phyloP scores from a whole-genome alignment of 129 eudicot species.

The Heracleum sosnowskyi region DNA sequence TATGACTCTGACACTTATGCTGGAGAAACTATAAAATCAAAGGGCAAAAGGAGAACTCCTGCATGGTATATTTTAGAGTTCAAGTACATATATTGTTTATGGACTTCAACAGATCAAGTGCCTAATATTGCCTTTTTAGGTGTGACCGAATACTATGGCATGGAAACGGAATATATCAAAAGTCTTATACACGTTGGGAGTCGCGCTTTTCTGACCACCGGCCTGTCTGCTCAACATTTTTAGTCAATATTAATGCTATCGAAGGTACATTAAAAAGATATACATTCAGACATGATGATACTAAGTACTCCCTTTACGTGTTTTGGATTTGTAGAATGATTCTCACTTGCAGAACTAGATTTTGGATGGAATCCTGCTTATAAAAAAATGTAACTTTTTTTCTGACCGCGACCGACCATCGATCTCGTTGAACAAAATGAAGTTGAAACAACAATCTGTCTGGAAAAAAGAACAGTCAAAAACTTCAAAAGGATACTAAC shows the following conservation, averaged over 20 bases:
- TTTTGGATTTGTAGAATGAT: neutral
- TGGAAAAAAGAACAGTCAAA: neutral
- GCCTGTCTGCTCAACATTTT: conserved; percentile 56
- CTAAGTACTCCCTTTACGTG: neutral
- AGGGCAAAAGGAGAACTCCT: conserved; percentile 63
- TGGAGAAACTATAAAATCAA: conserved; percentile 41
- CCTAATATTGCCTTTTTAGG: conserved; percentile 33
- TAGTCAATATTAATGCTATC: conserved; percentile 21
- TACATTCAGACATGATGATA: too few species aligned
- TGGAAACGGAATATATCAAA: conserved; percentile 55
- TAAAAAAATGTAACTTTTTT: neutral
- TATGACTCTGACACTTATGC: conserved; percentile 46
- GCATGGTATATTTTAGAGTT: conserved; percentile 35
- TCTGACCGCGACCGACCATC: neutral
- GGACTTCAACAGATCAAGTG: conserved; percentile 1
- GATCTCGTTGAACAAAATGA: neutral
- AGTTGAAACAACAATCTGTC: neutral
- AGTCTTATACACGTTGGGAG: conserved; percentile 56
- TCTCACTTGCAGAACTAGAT: neutral
- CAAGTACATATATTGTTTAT: neutral
- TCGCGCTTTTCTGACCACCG: conserved; percentile 66
- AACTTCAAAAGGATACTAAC: neutral
- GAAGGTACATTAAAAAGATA: neutral
- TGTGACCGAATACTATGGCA: conserved; percentile 72
- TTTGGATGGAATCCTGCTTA: neutral